phyloP scores from a whole-genome alignment of 352 stramenopile genomes.

The Thalassiosira hispida region DNA sequence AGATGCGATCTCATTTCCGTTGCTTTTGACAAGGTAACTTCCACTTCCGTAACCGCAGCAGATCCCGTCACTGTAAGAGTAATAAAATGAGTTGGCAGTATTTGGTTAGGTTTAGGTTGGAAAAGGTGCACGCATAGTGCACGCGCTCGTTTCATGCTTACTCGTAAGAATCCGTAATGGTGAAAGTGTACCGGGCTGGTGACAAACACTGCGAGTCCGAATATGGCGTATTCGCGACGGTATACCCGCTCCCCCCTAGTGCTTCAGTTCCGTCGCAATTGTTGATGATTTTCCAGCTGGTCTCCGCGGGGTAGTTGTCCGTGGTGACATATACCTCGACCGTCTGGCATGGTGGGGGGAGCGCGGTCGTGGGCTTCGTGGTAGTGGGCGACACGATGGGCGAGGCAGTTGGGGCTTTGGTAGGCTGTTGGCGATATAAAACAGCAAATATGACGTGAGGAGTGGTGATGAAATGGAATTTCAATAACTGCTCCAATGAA shows the following conservation, averaged over 20 bases:
- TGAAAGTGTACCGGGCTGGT: slow-evolving; percentile 10
- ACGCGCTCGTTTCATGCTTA: too few relatives aligned
- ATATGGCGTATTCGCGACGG: background rate
- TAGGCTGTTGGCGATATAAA: too few relatives aligned
- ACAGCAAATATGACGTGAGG: too few relatives aligned
- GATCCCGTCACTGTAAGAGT: slow-evolving; percentile 21
- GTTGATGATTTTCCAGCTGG: slow-evolving; percentile 13
- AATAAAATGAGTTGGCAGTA: background rate
- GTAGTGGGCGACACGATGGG: background rate
- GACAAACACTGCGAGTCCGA: background rate
- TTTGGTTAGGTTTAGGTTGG: too few relatives aligned
- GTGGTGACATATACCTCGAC: slow-evolving; percentile 5
- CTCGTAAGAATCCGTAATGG: slow-evolving; percentile 11
- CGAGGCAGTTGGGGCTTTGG: too few relatives aligned
- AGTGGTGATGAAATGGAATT: too few relatives aligned
- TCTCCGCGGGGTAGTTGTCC: slow-evolving; percentile 23
- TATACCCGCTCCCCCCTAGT: background rate
- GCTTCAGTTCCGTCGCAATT: background rate
- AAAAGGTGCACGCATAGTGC: too few relatives aligned
- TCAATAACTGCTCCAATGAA: too few relatives aligned
- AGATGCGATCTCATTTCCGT: background rate
- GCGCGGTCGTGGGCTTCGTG: background rate
- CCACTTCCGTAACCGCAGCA: slow-evolving; percentile 18
- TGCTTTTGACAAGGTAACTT: slow-evolving; percentile 6
- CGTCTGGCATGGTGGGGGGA: background rate